Conservation (phyloP, 1,284 basidiomycete species). For the Ganoderma multipileum region DNA sequence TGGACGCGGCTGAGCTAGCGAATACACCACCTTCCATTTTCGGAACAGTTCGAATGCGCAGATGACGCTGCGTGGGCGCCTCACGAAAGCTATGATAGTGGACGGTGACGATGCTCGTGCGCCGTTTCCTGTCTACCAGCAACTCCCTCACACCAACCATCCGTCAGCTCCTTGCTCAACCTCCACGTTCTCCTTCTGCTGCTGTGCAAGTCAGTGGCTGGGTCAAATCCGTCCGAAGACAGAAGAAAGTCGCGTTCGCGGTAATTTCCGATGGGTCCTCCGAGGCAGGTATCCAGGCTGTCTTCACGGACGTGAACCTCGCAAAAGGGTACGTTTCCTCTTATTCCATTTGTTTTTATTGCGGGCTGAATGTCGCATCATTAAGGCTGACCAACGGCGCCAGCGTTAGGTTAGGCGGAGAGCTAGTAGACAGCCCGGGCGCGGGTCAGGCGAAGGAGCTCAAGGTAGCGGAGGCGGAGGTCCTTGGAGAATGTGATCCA, state of each 20-base stretch:
- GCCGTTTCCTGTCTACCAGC: conserved; percentile 36
- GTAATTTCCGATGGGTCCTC: conserved; percentile 86
- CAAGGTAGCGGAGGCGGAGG: conserved; percentile 65
- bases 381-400: conserved; percentile 75
- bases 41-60: conserved; percentile 14
- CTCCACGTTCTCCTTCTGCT: conserved; percentile 21
- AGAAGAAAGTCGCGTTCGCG: conserved; percentile 88
- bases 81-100: conserved; percentile 4
- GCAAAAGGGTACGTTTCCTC: conserved; percentile 43
- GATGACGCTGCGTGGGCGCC: conserved; percentile 22
- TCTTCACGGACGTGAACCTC: conserved; percentile 59
- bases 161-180: conserved; percentile 56
- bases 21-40: conserved; percentile 28
- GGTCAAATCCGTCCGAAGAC: conserved; percentile 84
- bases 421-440: conserved; percentile 70
- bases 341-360: not conserved
- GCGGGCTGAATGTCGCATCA: conserved; percentile 4
- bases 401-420: conserved; percentile 73
- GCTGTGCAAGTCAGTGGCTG: conserved; percentile 69
- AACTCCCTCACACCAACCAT: conserved; percentile 58
- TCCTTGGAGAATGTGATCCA: conserved; percentile 80
- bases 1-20: conserved; percentile 3
- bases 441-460: conserved; percentile 79
- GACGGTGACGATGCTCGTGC: conserved; percentile 33
- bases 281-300: conserved; percentile 75